A percentile compares a stretch with the other conserved stretches of the same genome.
These are phyloP conservation scores for Strobilomyces dryophilus DNA, from an alignment of 768 basidiomycete species.

Conservation along the genomic window DNA sequence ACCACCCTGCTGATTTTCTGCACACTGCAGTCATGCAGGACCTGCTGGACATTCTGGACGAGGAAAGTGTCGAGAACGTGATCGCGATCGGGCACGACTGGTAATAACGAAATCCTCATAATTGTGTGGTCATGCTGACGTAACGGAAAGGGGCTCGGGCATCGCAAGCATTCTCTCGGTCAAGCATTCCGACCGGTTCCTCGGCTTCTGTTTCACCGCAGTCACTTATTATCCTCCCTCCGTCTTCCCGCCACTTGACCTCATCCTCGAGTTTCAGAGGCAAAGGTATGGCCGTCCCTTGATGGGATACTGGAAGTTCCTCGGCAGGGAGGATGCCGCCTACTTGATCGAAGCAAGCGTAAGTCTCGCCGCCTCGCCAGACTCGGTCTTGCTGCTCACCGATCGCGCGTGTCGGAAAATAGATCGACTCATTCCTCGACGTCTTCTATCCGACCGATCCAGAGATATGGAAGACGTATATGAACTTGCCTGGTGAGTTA, in stretches of 20 bases:
- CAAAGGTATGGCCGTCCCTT: slow-evolving; percentile 34
- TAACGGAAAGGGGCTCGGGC: slow-evolving; percentile 31
- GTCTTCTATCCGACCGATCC: slow-evolving; percentile 34
- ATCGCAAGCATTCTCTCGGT: slow-evolving; percentile 35
- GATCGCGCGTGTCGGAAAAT: not conserved
- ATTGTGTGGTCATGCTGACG: not conserved
- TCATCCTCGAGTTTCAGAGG: slow-evolving; percentile 23
- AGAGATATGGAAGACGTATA: slow-evolving; percentile 31
- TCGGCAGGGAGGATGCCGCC: slow-evolving; percentile 30
- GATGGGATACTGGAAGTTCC: slow-evolving; percentile 41
- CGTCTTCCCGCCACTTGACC: slow-evolving; percentile 24
- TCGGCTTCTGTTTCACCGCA: slow-evolving; percentile 35
- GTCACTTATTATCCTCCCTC: slow-evolving; percentile 32
- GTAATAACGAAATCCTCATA: slow-evolving; percentile 12
- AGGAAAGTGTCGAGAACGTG: slow-evolving; percentile 29
- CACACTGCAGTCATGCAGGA: slow-evolving; percentile 29
- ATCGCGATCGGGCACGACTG: slow-evolving; percentile 42
- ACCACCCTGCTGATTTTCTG: slow-evolving; percentile 25
- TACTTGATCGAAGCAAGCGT: slow-evolving; percentile 34
- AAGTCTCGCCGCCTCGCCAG: not conserved
- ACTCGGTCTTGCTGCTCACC: not conserved
- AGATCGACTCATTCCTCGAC: slow-evolving; percentile 40
- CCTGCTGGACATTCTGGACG: slow-evolving; percentile 37
- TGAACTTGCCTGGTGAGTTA: slow-evolving; percentile 33
- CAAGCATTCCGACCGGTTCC: slow-evolving; percentile 38